Conservation (phyloP, 352 stramenopile species). For the Globisporangium recalcitrans region DNA sequence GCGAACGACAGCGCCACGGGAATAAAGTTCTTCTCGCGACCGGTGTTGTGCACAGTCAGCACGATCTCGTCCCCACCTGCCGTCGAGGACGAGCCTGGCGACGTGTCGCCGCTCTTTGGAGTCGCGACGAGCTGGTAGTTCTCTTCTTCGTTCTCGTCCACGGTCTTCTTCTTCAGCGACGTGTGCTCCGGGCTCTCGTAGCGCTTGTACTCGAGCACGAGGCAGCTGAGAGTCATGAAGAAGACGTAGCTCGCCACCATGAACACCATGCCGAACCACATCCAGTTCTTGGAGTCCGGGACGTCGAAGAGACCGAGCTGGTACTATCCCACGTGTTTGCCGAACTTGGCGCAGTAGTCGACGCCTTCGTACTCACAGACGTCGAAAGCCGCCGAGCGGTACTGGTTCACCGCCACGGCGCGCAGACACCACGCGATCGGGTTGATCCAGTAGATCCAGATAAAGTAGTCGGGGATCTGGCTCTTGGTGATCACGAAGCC, state of each 20-base stretch:
- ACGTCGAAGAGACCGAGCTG: background rate
- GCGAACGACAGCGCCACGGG: background rate
- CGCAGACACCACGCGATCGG: background rate
- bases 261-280: background rate
- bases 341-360: conserved; percentile 3
- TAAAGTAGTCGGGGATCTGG: conserved; percentile 4
- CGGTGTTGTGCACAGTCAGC: background rate
- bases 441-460: conserved; percentile 7
- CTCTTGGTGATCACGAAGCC: background rate
- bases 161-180: background rate
- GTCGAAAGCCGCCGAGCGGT: background rate
- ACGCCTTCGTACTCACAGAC: background rate
- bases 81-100: background rate
- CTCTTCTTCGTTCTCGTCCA: too few relatives aligned
- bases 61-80: background rate
- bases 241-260: background rate
- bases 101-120: too few relatives aligned
- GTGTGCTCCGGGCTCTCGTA: background rate
- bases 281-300: background rate
- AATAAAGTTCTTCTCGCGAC: background rate
- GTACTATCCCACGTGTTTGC: background rate
- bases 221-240: background rate
- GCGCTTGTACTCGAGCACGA: background rate
- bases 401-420: conserved; percentile 2
- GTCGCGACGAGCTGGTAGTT: too few relatives aligned